Base-by-base conservation (phyloP, 768 basidiomycete species). In the Amanita rimosa region DNA sequence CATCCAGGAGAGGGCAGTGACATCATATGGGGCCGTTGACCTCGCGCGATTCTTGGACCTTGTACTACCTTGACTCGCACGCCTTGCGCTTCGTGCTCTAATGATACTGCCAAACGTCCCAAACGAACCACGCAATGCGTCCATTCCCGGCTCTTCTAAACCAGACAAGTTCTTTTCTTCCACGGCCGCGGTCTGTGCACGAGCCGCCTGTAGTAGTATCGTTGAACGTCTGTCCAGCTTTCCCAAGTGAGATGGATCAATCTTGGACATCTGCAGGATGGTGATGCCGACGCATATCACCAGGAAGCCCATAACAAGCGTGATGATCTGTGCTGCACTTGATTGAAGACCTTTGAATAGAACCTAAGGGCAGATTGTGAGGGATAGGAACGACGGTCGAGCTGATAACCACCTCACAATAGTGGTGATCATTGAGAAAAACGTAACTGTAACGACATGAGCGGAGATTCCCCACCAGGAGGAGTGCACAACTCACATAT, bases 251-350 rank as follows among this genome's bases (percentile, higher is more conserved):
- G 71, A 72, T 8, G 96, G 95, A 60, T 99, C 95, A 55, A 98
- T 79, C 67, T 90, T 90, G 62, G 85, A 90, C 78, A 95, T 85
- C 66, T 99, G 96, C 6, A 99, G 80, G 54, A 99, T 82, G 26
- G 86, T 87, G 62, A 98, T 97, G 16, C 95, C 95, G 17, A 90
- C 67, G 59, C 87, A 91, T 48, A 94, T 94, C 51, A 86, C 81
- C 53, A 96, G 64, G 72, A 99, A 98, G 6, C 81, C 94, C 75
- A 95, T 76, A 21, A 95, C 84, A 50, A 97, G 75, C 1, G 93
- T 96, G 44, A 98, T 74, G 46, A 99, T 93, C 55, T 87, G 78
- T 1, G 77, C 66, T 0, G 74, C 80, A 2, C 81, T 73, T 1
- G 93, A 85, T 41, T 83, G 71, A 50, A 98, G 79, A 36, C 95